These are phyloP conservation scores for Nosema bombycis DNA, from an alignment of 371 early-diverging fungal species.

Conservation along the genomic window DNA sequence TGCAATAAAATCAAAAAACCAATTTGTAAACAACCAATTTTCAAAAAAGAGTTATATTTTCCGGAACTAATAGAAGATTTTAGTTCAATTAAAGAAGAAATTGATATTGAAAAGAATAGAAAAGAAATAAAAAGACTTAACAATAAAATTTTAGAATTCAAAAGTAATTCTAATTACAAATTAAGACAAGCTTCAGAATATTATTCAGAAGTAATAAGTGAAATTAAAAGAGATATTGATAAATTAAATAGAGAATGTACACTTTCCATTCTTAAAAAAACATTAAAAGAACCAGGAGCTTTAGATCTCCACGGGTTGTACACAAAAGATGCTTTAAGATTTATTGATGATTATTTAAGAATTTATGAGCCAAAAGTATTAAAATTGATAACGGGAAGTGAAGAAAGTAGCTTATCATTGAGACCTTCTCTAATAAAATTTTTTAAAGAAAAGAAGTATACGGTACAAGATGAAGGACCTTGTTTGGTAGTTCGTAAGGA, in stretches of 20 bases:
- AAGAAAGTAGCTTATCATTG: background rate
- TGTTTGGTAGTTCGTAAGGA: too few species aligned
- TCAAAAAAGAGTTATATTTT: constrained; percentile 11
- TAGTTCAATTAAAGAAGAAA: background rate
- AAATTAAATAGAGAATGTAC: constrained; percentile 9
- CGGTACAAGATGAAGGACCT: background rate
- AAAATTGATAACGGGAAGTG: constrained; percentile 17
- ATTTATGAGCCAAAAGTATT: constrained; percentile 7
- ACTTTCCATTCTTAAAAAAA: constrained; percentile 12
- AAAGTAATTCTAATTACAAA: background rate
- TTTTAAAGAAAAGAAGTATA: background rate
- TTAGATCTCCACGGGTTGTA: constrained; percentile 27
- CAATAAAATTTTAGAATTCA: background rate
- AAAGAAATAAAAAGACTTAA: background rate
- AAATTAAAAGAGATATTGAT: background rate
- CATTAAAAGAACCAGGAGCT: background rate
- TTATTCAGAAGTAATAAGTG: constrained; percentile 1
- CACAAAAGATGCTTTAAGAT: constrained; percentile 19
- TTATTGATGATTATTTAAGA: constrained; percentile 28
- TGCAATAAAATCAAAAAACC: background rate
- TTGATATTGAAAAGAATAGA: background rate
- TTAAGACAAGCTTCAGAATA: background rate
- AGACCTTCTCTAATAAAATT: constrained; percentile 17
- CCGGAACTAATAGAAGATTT: constrained; percentile 20
- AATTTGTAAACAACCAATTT: background rate